Conservation (phyloP, 2,329 filamentous ascomycete genomes). For the Aphanoascus verrucosus region DNA sequence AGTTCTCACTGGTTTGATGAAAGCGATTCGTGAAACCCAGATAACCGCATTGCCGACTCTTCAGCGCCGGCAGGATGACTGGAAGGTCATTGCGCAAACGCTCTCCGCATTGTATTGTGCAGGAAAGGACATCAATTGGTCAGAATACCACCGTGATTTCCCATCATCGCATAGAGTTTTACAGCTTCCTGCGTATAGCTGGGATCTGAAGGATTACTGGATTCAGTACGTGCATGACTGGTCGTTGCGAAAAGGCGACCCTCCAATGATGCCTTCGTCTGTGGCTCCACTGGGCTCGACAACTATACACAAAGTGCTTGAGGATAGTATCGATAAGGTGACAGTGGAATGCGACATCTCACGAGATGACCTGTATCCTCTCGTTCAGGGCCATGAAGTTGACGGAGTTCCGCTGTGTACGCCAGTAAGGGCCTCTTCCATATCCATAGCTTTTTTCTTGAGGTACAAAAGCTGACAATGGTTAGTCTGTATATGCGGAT, state of each 20-base stretch:
- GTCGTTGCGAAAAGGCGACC: conserved; percentile 14
- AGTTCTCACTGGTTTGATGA: conserved; percentile 57
- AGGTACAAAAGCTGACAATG: not conserved
- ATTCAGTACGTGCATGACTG: conserved; percentile 40
- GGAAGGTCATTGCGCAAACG: conserved; percentile 51
- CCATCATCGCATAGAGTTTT: conserved; percentile 48
- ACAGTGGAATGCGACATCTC: conserved; percentile 2
- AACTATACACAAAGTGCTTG: conserved; percentile 15
- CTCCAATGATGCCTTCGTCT: conserved; percentile 7
- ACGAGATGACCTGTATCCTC: conserved; percentile 14
- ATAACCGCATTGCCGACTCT: conserved; percentile 50
- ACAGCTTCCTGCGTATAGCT: conserved; percentile 57
- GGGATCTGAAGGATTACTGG: conserved; percentile 64
- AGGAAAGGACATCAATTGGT: conserved; percentile 57
- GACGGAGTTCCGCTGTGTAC: conserved; percentile 21
- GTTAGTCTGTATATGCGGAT: conserved; percentile 20
- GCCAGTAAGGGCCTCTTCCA: not conserved
- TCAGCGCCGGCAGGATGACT: conserved; percentile 51
- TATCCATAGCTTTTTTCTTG: not conserved
- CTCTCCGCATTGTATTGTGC: conserved; percentile 50
- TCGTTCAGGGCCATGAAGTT: conserved; percentile 20
- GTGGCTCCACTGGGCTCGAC: not conserved
- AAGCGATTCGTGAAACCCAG: conserved; percentile 48
- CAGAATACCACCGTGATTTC: conserved; percentile 57
- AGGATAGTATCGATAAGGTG: conserved; percentile 14